Percentiles rank a stretch among this genome's conserved stretches.
phyloP scores from a whole-genome alignment of 306 rosid species.

The Rubus idaeus region DNA sequence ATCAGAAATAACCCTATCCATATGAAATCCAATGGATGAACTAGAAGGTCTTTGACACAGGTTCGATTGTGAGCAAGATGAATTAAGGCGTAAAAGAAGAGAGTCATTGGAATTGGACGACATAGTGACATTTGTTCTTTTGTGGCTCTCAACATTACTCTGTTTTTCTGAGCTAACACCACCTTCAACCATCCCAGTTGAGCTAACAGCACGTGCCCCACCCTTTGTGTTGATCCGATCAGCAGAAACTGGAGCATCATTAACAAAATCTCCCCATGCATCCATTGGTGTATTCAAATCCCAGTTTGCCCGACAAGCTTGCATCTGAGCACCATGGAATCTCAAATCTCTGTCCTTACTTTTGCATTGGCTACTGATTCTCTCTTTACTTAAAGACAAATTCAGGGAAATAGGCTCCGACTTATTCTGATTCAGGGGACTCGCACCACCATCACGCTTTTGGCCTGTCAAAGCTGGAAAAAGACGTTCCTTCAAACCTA shows the following conservation, averaged over 20 bases:
- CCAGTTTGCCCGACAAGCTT: slow-evolving; percentile 82
- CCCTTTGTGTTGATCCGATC: slow-evolving; percentile 29
- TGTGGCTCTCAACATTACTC: slow-evolving; percentile 21
- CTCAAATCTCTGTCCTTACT: slow-evolving; percentile 31
- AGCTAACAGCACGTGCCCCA: slow-evolving; percentile 23
- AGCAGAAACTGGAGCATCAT: slow-evolving; percentile 34
- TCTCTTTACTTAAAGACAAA: slow-evolving; percentile 65
- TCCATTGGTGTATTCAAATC: slow-evolving; percentile 96
- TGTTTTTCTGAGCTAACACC: slow-evolving; percentile 28
- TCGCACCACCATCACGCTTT: slow-evolving; percentile 28
- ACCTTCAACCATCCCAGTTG: slow-evolving; percentile 28
- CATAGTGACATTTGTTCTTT: slow-evolving; percentile 20
- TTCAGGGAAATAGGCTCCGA: slow-evolving; percentile 49
- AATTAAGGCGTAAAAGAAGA: slow-evolving; percentile 37
- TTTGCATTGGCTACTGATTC: slow-evolving; percentile 30
- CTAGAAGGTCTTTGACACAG: slow-evolving; percentile 33
- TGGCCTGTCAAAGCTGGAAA: slow-evolving; percentile 35
- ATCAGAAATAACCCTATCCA: slow-evolving; percentile 31
- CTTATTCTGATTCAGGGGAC: slow-evolving; percentile 29
- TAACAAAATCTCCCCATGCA: slow-evolving; percentile 72
- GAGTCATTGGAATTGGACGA: slow-evolving; percentile 26
- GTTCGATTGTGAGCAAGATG: slow-evolving; percentile 31
- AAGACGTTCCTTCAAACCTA: slow-evolving; percentile 45
- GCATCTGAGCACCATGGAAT: slow-evolving; percentile 23
- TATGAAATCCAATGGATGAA: slow-evolving; percentile 38